Base-by-base conservation (phyloP, 495 filamentous ascomycete species). In the Penicillium macrosclerotiorum region DNA sequence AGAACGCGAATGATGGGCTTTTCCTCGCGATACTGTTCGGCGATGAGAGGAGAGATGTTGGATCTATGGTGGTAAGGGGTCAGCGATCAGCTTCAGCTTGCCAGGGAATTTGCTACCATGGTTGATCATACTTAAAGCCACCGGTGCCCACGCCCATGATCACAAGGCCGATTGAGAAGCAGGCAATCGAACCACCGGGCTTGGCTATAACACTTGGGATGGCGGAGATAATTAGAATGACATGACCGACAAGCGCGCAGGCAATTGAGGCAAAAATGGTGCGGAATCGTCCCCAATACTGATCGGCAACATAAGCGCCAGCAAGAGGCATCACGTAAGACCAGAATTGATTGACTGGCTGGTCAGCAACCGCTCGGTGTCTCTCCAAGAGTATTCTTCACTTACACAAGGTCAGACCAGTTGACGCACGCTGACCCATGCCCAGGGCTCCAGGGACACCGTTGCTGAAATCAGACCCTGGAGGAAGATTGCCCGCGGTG, bases 231-330 rank as follows among this genome's bases (percentile, higher is more conserved):
- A 82, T 69, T 13, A 88, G 69, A 30, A 89, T 73, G 23, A 79
- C 63, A 47, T 86, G 83, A 5, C 84, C 85, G 30, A 85, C 30
- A 26, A 84, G 73, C 23, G 79, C 77, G 47, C 85, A 58, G 4
- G 52, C 64, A 40, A 83, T 65, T 2, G 83, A 72, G 3, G 68
- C 54, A 27, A 71, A 65, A 47, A 89, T 86, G 32, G 83, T 73
- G 29, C 64, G 73, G 62, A 80, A 86, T 44, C 70, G 64, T 22
- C 73, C 71, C 41, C 68, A 49, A 49, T 67, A 71, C 25, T 71
- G 65, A 66, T 93, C 88, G 37, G 88, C 86, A 27, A 92, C 52
- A 47, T 78, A 88, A 47, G 84, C 85, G 64, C 82, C 83, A 5
- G 78, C 52, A 24, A 90, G 64, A 8, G 88, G 88, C 61, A 80